Evolutionary conservation across 352 stramenopile species (phyloP), one percentile per base, ranked within the genome.

Genomic region (Elongisporangium prolatum): DNA sequence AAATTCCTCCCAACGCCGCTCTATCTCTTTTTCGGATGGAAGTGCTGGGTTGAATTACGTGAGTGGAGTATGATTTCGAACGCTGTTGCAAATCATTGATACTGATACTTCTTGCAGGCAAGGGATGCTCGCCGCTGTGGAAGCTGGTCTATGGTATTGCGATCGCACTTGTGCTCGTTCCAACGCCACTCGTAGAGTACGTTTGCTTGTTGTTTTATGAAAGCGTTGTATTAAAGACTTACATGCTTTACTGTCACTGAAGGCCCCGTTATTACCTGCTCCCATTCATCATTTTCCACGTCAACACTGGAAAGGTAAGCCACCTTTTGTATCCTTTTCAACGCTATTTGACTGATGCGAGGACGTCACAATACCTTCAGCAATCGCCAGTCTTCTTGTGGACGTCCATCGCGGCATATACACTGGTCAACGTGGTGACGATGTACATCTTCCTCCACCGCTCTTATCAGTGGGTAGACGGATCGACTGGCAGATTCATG

Each of bases 111-210:
- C 16, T 13, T 50, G 21, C 21, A 94, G 84, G 71, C 51, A 74
- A 58, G 21, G 77, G 65, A 48, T 67, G 74, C 16, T 84, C 84
- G 10, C 75, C 77, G 17, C 57, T 97, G 60, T 96, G 88, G 84
- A 72, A 81, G 21, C 38, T 95, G 16, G 72, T 96, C 25, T 95
- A 84, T 40, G 55, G 25, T 13, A 68, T 92, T 48, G 89, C 89
- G 9, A 72, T 90, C 10, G 75, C 72, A 3, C 72, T 97, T 22
- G 84, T 95, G 4, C 80, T 97, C 24, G 71, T 96, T 56, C 90
- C 90, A 24, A 88, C 90, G 11, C 89, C 84, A 9, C 73, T 97
- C 48, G 81, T 97, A 50, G 90, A 97, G 83, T 93, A 77, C 51
- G 86, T 74, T 22, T 60, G 25, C 24, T 52, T 58, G 21, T 25